Base-by-base conservation (phyloP, 2,329 filamentous ascomycete species). In the Diaporthe vexans region DNA sequence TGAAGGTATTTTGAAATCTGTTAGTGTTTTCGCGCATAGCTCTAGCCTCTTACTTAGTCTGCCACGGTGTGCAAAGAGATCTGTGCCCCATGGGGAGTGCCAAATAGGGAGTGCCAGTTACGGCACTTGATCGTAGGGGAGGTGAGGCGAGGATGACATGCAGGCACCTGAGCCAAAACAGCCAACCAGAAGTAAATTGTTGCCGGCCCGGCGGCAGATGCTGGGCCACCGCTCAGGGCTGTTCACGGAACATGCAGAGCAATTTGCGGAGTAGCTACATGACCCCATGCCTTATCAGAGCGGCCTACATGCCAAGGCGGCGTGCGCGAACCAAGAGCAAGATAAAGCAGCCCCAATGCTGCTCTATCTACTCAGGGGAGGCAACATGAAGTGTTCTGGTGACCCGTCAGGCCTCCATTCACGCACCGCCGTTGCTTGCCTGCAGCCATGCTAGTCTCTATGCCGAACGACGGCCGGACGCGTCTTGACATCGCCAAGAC, bases 341-440 rank as follows among this genome's bases (percentile, higher is more conserved):
- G 63, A 67, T 67, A 67, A 52, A 67, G 29, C 63, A 52, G 46
- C 46, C 63, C 46, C 29, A 37, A 52, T 67, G 46, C 46, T 52
- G 4, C 29, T 51, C 46, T 67, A 52, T 52, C 46, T 52, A 17
- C 54, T 15, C 63, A 37, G 15, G 13, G 7, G 46, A 52, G 48
- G 63, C 46, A 67, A 24, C 29, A 52, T 24, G 15, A 24, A 24
- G 17, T 67, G 63, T 37, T 67, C 43, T 52, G 46, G 21, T 52
- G 63, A 52, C 63, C 63, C n/a, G 3, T 37, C 29, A 52, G 24
- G 46, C 46, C 46, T 52, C 63, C 63, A 52, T 67, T 21, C 37
- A 19, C 46, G n/a, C 21, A 52, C 17, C 29, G 13, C 35, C 46
- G 63, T 37, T 37, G 13, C 63, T 52, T 29, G 37, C 13, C 7